phyloP scores from a whole-genome alignment of 257 asterid species.

The Solanum ossicruentum region DNA sequence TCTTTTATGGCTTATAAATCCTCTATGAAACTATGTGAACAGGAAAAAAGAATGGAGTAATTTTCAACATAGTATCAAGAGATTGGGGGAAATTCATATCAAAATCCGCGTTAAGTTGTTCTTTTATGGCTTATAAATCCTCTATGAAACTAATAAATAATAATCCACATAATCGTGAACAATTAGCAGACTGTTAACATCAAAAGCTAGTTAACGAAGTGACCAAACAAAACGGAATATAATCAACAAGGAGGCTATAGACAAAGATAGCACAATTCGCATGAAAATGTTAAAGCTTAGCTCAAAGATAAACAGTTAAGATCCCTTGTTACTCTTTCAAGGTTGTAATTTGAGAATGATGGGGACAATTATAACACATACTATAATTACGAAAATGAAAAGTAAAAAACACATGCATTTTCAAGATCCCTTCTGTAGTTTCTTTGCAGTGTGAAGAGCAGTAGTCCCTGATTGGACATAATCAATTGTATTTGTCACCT shows the following conservation, averaged over 20 bases:
- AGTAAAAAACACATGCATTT: slow-evolving; percentile 58
- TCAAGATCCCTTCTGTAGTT: slow-evolving; percentile 47
- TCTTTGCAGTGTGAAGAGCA: slow-evolving; percentile 55
- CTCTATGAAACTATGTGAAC: neutral
- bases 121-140: neutral
- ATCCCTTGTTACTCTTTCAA: slow-evolving; percentile 37
- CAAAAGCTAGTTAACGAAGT: neutral
- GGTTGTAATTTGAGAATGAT: slow-evolving; percentile 26
- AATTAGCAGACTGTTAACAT: neutral
- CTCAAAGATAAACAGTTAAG: slow-evolving; percentile 14
- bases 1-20: neutral
- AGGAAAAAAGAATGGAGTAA: neutral
- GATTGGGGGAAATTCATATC: neutral
- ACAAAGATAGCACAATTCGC: neutral
- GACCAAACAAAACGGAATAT: neutral
- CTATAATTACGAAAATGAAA: slow-evolving; percentile 30
- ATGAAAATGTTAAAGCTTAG: neutral
- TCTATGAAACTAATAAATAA: neutral
- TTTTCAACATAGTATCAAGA: neutral
- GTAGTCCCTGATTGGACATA: slow-evolving; percentile 55
- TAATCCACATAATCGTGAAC: neutral
- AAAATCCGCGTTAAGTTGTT: neutral
- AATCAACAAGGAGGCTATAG: neutral
- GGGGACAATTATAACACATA: slow-evolving; percentile 15
- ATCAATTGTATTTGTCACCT: slow-evolving; percentile 58